A percentile compares a stretch with the other conserved stretches of the same genome.
These are phyloP conservation scores for Aspergillus fijiensis DNA, from an alignment of 2,329 filamentous ascomycete genomes.

Conservation along the genomic window DNA sequence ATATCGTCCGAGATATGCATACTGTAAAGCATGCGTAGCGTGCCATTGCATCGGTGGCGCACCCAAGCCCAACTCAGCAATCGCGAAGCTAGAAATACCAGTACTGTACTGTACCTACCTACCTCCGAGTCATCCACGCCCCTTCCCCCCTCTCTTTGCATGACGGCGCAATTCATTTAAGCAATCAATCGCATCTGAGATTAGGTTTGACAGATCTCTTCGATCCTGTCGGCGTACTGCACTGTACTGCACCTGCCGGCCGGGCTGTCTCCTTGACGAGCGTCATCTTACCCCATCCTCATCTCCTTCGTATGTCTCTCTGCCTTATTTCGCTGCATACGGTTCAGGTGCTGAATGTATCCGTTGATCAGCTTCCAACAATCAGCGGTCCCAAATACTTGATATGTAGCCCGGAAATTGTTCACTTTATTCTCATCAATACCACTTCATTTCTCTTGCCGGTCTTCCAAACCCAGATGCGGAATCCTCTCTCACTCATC, in stretches of 20 bases:
- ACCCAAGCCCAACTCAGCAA: not conserved
- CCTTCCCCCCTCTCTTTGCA: not conserved
- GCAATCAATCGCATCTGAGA: not conserved
- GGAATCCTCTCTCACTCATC: no score
- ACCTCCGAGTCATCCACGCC: not conserved
- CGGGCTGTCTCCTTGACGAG: not conserved
- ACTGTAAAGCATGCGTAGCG: not conserved
- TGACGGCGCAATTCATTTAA: not conserved
- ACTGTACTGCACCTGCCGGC: not conserved
- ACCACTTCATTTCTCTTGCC: no score
- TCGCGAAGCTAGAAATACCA: not conserved
- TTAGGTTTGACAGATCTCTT: not conserved
- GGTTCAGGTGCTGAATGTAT: no score
- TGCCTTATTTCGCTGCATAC: no score
- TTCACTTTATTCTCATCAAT: no score
- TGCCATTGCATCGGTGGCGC: not conserved
- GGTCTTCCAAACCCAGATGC: no score
- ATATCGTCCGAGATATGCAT: no score
- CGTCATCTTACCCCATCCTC: no score
- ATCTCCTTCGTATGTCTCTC: no score
- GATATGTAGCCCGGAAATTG: no score
- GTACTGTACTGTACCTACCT: not conserved
- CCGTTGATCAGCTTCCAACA: no score
- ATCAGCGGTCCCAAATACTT: no score
- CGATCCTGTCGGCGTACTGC: not conserved